phyloP scores from a whole-genome alignment of 169 alveolate genomes.

The Haemoproteus tartakovskyi region DNA sequence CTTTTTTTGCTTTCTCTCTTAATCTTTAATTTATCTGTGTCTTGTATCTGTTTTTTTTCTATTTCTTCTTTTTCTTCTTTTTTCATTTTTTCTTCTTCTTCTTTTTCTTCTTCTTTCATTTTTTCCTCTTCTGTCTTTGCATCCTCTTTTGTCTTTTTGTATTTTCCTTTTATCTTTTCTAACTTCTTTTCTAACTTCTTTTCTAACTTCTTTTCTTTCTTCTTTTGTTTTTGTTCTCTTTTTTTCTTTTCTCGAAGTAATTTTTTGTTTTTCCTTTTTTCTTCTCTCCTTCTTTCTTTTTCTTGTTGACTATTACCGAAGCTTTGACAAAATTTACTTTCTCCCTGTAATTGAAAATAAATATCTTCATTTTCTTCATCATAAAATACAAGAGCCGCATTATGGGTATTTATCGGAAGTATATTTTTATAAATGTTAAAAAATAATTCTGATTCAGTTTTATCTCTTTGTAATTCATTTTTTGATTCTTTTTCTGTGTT shows the following conservation, averaged over 20 bases:
- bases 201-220: no score
- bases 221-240: no score
- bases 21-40: no score
- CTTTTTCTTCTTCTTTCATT: background rate
- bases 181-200: no score
- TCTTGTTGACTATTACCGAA: conserved; percentile 3
- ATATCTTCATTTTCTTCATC: conserved; percentile 62
- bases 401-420: conserved; percentile 18
- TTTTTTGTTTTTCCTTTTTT: no score
- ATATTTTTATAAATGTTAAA: conserved; percentile 22
- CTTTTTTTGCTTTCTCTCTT: no score
- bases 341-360: conserved; percentile 47
- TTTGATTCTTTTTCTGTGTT: background rate
- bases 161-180: no score
- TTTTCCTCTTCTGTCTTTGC: background rate
- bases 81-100: no score
- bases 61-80: no score
- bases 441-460: conserved; percentile 7
- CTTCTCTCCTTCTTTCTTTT: no score
- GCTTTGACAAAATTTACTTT: conserved; percentile 27
- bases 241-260: no score
- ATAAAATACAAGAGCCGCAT: conserved; percentile 57
- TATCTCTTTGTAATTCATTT: background rate
- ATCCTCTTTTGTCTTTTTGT: background rate
- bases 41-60: no score